Evolutionary conservation across 352 stramenopile genomes (phyloP).

Genomic region (Aphanomyces stellatus): DNA sequence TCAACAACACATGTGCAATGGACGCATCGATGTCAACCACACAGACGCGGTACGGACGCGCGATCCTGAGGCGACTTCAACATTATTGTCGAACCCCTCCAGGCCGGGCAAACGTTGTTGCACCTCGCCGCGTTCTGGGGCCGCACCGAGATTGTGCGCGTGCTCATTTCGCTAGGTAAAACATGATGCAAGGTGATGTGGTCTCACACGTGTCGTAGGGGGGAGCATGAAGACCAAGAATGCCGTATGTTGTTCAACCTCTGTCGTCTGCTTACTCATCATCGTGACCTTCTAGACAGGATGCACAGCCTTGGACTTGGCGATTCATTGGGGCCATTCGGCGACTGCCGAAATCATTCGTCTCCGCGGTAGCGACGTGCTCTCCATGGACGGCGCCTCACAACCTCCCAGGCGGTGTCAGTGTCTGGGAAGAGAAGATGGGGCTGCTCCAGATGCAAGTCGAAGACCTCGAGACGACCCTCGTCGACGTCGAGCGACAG

Average conservation of each 20-base stretch:
- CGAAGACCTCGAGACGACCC: conserved; percentile 35
- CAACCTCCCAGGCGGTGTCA: conserved; percentile 27
- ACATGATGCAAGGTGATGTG: background rate
- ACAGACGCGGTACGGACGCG: conserved; percentile 42
- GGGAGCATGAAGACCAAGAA: conserved; percentile 70
- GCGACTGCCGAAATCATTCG: conserved; percentile 58
- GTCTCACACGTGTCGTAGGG: conserved; percentile 25
- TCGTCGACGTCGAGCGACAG: background rate
- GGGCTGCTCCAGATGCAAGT: conserved; percentile 50
- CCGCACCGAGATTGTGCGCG: conserved; percentile 49
- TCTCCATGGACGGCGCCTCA: background rate
- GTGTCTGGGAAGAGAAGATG: conserved; percentile 71
- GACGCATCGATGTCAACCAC: conserved; percentile 42
- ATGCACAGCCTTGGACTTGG: conserved; percentile 58
- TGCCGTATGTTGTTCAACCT: conserved; percentile 15
- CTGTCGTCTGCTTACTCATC: background rate
- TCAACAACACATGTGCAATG: conserved; percentile 29
- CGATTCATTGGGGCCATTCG: conserved; percentile 67
- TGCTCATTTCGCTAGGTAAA: conserved; percentile 26
- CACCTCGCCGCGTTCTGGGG: conserved; percentile 71
- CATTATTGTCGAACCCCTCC: too few species aligned
- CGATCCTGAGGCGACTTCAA: background rate
- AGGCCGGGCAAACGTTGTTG: conserved; percentile 55
- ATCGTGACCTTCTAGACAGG: conserved; percentile 24
- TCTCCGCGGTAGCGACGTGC: conserved; percentile 25